These are phyloP conservation scores for Penicillium sp. DNA, from an alignment of 2,329 filamentous ascomycete genomes.

Conservation along the genomic window DNA sequence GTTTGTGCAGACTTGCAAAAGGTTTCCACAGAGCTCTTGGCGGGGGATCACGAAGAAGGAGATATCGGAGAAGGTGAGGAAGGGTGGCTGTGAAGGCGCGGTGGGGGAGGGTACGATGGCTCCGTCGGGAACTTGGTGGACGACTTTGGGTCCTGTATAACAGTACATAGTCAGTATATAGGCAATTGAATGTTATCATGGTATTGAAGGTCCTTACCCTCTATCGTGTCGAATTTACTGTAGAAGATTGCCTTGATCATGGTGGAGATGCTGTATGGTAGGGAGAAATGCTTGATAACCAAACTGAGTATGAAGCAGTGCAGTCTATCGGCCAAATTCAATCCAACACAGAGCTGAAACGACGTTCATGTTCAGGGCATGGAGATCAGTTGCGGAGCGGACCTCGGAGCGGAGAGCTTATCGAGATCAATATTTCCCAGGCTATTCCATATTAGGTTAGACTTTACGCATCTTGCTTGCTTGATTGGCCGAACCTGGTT, in stretches of 20 bases:
- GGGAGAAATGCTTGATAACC: neutral
- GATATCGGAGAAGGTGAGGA: slow-evolving; percentile 83
- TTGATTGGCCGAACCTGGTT: neutral
- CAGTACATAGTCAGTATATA: slow-evolving; percentile 3
- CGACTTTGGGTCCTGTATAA: slow-evolving; percentile 57
- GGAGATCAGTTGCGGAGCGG: slow-evolving; percentile 9
- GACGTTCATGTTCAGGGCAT: neutral
- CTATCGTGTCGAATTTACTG: slow-evolving; percentile 63
- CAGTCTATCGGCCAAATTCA: neutral
- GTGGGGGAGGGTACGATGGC: slow-evolving; percentile 53
- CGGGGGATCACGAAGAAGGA: slow-evolving; percentile 92
- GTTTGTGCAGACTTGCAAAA: slow-evolving; percentile 69
- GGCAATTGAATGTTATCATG: neutral
- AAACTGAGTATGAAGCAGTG: neutral
- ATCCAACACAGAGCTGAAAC: neutral
- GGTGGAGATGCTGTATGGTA: slow-evolving; percentile 22
- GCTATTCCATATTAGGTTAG: neutral
- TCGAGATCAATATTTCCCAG: neutral
- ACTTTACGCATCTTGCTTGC: neutral
- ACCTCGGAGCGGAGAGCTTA: slow-evolving; percentile 12
- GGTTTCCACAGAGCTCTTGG: slow-evolving; percentile 91
- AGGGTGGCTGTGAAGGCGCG: slow-evolving; percentile 55
- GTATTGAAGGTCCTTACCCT: slow-evolving; percentile 40
- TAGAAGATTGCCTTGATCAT: slow-evolving; percentile 68
- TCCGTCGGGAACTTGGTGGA: slow-evolving; percentile 64